phyloP scores from a whole-genome alignment of 2,329 filamentous ascomycete species.

The Colletotrichum eremochloae region DNA sequence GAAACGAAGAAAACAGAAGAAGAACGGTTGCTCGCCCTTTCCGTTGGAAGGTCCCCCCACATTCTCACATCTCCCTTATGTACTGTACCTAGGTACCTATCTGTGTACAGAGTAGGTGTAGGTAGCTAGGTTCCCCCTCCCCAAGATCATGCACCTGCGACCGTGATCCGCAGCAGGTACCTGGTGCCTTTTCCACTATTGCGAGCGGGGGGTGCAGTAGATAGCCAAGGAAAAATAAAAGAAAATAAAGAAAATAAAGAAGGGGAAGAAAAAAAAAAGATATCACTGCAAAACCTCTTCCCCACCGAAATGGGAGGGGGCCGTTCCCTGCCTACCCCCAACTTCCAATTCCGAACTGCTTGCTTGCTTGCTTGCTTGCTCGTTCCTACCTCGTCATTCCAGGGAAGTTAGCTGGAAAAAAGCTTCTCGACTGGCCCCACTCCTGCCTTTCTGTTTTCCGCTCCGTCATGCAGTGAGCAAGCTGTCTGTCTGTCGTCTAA shows the following conservation, averaged over 20 bases:
- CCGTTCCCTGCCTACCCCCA: background rate
- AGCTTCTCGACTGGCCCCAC: conserved; percentile 29
- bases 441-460: background rate
- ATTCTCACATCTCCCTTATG: background rate
- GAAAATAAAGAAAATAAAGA: background rate
- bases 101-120: too few relatives aligned
- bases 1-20: conserved; percentile 9
- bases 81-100: background rate
- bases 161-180: conserved; percentile 26
- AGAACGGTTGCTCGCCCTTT: conserved; percentile 1
- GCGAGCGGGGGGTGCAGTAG: too few relatives aligned
- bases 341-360: background rate
- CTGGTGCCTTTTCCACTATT: background rate
- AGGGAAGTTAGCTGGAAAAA: conserved; percentile 11
- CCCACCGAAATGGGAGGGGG: background rate
- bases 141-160: conserved; percentile 2
- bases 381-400: conserved; percentile 15
- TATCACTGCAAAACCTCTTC: background rate
- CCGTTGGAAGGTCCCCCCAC: conserved; percentile 28
- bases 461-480: conserved; percentile 26
- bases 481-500: background rate
- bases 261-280: too few relatives aligned
- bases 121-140: background rate
- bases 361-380: background rate
- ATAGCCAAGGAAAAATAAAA: background rate